A percentile compares a stretch with the other conserved stretches of the same genome.
Conservation (phyloP, 2,329 filamentous ascomycete genomes). For the Xylaria hypoxylon region DNA sequence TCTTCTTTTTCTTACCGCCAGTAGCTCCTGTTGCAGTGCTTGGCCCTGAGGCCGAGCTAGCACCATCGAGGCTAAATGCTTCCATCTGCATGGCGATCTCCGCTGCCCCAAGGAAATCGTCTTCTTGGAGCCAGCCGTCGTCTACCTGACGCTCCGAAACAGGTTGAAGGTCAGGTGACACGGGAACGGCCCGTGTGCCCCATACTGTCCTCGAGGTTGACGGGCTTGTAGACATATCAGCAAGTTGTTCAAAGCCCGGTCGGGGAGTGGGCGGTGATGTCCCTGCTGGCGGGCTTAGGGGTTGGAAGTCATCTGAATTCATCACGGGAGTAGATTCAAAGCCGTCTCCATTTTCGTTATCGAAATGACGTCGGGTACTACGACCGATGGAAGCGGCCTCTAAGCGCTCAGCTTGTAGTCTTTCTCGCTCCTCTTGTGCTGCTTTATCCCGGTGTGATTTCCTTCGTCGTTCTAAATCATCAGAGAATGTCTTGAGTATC, state of each 20-base stretch:
- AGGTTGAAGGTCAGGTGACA: constrained; percentile 66
- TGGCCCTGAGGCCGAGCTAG: constrained; percentile 35
- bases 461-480: constrained; percentile 80
- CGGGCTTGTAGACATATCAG: constrained; percentile 84
- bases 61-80: constrained; percentile 59
- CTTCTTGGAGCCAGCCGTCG: constrained; percentile 89
- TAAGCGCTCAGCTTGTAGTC: constrained; percentile 81
- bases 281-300: constrained; percentile 64
- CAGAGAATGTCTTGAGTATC: constrained; percentile 78
- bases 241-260: constrained; percentile 74
- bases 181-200: constrained; percentile 81
- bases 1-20: constrained; percentile 74
- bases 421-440: constrained; percentile 85
- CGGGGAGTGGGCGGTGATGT: constrained; percentile 68
- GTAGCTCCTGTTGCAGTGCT: constrained; percentile 42
- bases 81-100: constrained; percentile 72
- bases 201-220: constrained; percentile 84
- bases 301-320: constrained; percentile 73
- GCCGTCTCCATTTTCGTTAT: constrained; percentile 56
- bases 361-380: constrained; percentile 56
- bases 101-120: constrained; percentile 74
- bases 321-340: constrained; percentile 56
- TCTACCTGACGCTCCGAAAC: constrained; percentile 60
- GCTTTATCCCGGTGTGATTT: constrained; percentile 86
- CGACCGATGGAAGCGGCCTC: constrained; percentile 77